A percentile compares a stretch with the other conserved stretches of the same genome.
Evolutionary conservation across 495 filamentous ascomycete species (phyloP).

Genomic region (Penicillium herquei): DNA sequence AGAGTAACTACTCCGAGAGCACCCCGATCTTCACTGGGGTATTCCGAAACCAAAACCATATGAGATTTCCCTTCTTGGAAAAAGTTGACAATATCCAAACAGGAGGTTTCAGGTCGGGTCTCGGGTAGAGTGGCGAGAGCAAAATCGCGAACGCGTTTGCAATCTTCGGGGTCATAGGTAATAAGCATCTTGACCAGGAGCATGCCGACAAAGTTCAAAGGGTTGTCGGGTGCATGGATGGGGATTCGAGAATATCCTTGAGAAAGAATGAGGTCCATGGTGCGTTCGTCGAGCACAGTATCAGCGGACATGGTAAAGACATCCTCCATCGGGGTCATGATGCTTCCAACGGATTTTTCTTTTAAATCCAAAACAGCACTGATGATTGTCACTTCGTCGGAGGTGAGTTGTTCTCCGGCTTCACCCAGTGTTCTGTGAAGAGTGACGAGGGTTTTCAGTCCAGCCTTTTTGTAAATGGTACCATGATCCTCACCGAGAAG

Average conservation of each 20-base stretch:
- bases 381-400: slow-evolving; percentile 98
- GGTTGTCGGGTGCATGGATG: slow-evolving; percentile 82
- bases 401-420: slow-evolving; percentile 83
- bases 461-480: slow-evolving; percentile 93
- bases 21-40: slow-evolving; percentile 82
- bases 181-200: slow-evolving; percentile 97
- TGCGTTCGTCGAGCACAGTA: slow-evolving; percentile 83
- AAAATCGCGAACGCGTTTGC: slow-evolving; percentile 80
- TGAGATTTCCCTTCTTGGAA: slow-evolving; percentile 99
- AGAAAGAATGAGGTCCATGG: slow-evolving; percentile 88
- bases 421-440: slow-evolving; percentile 88
- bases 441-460: slow-evolving; percentile 85
- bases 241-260: slow-evolving; percentile 95
- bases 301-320: slow-evolving; percentile 95
- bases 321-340: slow-evolving; percentile 98
- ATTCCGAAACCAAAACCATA: slow-evolving; percentile 94
- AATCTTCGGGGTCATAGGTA: slow-evolving; percentile 95
- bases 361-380: slow-evolving; percentile 94
- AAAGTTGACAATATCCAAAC: slow-evolving; percentile 97
- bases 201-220: slow-evolving; percentile 92
- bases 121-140: slow-evolving; percentile 91
- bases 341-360: slow-evolving; percentile 87
- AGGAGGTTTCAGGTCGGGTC: slow-evolving; percentile 91
- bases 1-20: slow-evolving; percentile 91
- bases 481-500: slow-evolving; percentile 90